phyloP scores from a whole-genome alignment of 139 green algal genomes.

The Mesotaenium endlicherianum region DNA sequence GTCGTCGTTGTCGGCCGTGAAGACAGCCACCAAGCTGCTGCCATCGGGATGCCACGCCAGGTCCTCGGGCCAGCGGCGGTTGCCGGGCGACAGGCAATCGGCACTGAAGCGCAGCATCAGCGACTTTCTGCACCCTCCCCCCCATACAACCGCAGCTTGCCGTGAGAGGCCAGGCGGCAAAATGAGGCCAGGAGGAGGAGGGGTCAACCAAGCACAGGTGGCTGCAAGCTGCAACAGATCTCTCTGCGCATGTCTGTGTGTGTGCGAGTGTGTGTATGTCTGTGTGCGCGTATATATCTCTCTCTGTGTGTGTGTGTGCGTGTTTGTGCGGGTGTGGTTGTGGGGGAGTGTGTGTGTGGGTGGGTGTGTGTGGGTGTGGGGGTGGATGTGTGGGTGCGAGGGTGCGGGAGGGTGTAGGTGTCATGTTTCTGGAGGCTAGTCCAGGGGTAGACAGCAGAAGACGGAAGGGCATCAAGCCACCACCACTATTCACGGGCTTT shows the following conservation, averaged over 20 bases:
- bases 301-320: slow-evolving; percentile 3
- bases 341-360: neutral
- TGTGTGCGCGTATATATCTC: neutral
- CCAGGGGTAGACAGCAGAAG: too few species aligned
- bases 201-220: neutral
- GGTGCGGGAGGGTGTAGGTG: too few species aligned
- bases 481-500: too few species aligned
- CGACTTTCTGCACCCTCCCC: too few species aligned
- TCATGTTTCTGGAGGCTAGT: too few species aligned
- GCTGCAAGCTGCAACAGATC: neutral
- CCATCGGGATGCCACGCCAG: slow-evolving; percentile 38
- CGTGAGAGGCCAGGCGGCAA: neutral
- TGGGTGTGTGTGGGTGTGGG: neutral
- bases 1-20: slow-evolving; percentile 11
- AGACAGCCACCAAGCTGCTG: slow-evolving; percentile 9
- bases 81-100: neutral
- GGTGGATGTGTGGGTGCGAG: neutral
- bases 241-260: too few species aligned
- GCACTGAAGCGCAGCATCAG: slow-evolving; percentile 6
- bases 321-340: neutral
- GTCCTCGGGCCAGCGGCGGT: slow-evolving; percentile 28
- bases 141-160: neutral
- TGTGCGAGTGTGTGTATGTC: too few species aligned
- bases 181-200: neutral
- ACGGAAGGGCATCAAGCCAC: too few species aligned